phyloP scores from a whole-genome alignment of 73 alveolate genomes.

The Paramecium sonneborni region DNA sequence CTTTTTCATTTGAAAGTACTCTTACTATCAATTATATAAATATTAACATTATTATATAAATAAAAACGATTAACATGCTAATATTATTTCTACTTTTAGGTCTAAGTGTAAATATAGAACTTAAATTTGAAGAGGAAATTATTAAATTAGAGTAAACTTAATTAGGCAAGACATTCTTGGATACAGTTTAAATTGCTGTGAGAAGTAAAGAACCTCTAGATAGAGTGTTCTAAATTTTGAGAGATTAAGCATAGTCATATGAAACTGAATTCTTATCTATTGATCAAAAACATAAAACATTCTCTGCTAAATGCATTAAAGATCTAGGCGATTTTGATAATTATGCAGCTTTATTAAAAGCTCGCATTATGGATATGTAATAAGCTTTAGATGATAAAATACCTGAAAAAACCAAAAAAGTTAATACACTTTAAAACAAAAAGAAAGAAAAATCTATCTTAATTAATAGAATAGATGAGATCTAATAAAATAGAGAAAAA shows the following conservation, averaged over 20 bases:
- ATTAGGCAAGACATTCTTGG: slow-evolving; percentile 49
- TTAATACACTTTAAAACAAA: not conserved
- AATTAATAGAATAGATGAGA: slow-evolving; percentile 20
- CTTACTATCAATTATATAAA: not conserved
- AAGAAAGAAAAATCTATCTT: not conserved
- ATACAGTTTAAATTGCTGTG: slow-evolving; percentile 51
- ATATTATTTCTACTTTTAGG: not conserved
- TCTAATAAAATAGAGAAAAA: slow-evolving; percentile 27
- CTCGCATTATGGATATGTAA: not conserved
- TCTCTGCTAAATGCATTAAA: not conserved
- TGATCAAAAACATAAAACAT: slow-evolving; percentile 11
- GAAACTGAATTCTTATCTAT: slow-evolving; percentile 20
- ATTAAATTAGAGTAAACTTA: slow-evolving; percentile 21
- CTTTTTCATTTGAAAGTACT: not conserved
- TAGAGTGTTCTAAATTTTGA: slow-evolving; percentile 50
- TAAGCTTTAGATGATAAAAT: slow-evolving; percentile 11
- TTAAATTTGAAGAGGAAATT: slow-evolving; percentile 21
- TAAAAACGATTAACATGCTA: slow-evolving; percentile 49
- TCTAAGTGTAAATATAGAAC: not conserved
- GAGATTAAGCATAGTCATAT: not conserved
- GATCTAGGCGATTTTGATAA: slow-evolving; percentile 41
- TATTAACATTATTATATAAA: slow-evolving; percentile 25
- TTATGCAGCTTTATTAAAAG: not conserved
- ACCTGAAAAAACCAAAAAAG: slow-evolving; percentile 43
- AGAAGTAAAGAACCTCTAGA: slow-evolving; percentile 37